Conservation (phyloP, 2,329 filamentous ascomycete species). For the Botryotinia globosa region DNA sequence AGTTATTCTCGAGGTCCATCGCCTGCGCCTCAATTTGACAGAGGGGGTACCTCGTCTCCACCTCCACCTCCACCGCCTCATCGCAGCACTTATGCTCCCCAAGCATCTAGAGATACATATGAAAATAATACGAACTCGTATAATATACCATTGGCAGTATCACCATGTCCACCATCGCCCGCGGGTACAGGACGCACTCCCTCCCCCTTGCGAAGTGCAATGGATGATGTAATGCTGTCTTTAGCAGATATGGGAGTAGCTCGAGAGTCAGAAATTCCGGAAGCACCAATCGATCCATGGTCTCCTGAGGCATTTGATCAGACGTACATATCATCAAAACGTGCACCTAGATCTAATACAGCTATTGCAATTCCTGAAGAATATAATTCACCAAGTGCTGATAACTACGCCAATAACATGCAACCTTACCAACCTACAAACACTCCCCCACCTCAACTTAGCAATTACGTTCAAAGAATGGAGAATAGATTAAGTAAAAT, state of each 20-base stretch:
- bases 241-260: constrained; percentile 78
- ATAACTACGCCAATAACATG: constrained; percentile 26
- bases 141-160: constrained; percentile 56
- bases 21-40: constrained; percentile 39
- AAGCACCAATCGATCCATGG: constrained; percentile 71
- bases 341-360: constrained; percentile 61
- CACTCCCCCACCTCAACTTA: constrained; percentile 65
- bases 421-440: constrained; percentile 45
- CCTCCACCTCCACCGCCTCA: constrained; percentile 85
- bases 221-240: constrained; percentile 98
- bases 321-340: constrained; percentile 36
- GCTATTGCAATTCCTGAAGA: constrained; percentile 63
- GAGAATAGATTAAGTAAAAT: constrained; percentile 64
- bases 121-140: constrained; percentile 45
- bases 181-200: constrained; percentile 70
- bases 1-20: constrained; percentile 42
- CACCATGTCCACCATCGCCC: constrained; percentile 67
- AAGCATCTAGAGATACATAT: constrained; percentile 39
- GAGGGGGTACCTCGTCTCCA: constrained; percentile 46
- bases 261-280: constrained; percentile 53
- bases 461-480: constrained; percentile 89
- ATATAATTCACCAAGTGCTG: constrained; percentile 55
- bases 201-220: constrained; percentile 87
- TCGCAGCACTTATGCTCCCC: constrained; percentile 54
- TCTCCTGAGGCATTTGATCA: constrained; percentile 80